These are phyloP conservation scores for Colletotrichum trifolii DNA, from an alignment of 2,329 filamentous ascomycete genomes.

Conservation along the genomic window DNA sequence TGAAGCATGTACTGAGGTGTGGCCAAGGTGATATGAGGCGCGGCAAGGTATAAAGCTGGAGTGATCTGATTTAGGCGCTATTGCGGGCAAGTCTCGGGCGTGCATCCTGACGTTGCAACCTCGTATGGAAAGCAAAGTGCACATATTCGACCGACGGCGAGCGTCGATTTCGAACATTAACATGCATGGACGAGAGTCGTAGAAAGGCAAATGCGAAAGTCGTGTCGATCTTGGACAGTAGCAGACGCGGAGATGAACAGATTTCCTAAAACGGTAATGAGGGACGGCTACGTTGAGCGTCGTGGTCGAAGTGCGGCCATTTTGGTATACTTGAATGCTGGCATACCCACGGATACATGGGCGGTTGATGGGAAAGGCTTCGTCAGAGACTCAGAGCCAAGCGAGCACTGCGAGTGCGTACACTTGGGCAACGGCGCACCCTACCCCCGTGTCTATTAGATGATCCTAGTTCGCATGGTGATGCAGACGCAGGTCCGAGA, in stretches of 20 bases:
- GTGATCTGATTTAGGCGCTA: slow-evolving; percentile 9
- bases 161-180: too few species aligned
- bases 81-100: neutral
- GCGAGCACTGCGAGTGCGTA: too few species aligned
- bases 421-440: slow-evolving; percentile 4
- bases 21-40: slow-evolving; percentile 17
- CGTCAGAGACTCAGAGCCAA: neutral
- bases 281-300: neutral
- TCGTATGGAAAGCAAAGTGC: neutral
- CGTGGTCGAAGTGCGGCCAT: neutral
- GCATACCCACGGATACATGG: neutral
- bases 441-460: slow-evolving; percentile 11
- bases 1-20: slow-evolving; percentile 10
- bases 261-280: slow-evolving; percentile 11
- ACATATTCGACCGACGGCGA: too few species aligned
- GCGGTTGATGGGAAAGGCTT: slow-evolving; percentile 2
- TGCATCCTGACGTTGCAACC: neutral
- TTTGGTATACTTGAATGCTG: neutral
- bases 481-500: slow-evolving; percentile 55
- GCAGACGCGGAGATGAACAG: slow-evolving; percentile 17
- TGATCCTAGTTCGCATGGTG: slow-evolving; percentile 41
- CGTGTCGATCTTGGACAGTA: slow-evolving; percentile 5
- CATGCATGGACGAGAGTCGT: too few species aligned
- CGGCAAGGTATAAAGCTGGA: slow-evolving; percentile 21
- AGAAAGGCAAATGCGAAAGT: neutral